Base-by-base conservation (phyloP, 1,284 basidiomycete genomes). In the Heliocybe sulcata region DNA sequence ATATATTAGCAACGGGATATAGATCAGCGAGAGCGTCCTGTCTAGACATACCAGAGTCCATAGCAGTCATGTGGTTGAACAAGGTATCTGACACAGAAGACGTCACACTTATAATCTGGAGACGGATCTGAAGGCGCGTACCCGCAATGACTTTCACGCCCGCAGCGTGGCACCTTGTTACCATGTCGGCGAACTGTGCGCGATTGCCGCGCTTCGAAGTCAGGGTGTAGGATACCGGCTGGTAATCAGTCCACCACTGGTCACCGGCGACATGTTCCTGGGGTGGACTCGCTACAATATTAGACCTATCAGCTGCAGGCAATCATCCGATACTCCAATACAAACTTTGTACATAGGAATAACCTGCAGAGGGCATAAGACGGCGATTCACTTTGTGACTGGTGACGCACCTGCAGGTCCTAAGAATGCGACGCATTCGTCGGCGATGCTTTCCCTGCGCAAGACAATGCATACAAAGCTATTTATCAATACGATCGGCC, bases 191-290 rank as follows among this genome's bases (percentile, higher is more conserved):
- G 54, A 65, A 72, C 38, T 72, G 65, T 3, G 52, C 54, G 14
- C 67, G 61, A 38, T 59, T 64, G 20, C 72, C 72, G 4, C 68
- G 65, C 59, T 72, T 73, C 25, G 65, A 67, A 10, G 60, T 66
- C 19, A 73, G 51, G 25, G 53, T 70, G 57, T 73, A 73, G 2
- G 72, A 70, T 1, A 74, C 72, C 11, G 68, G 64, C 57, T 75
- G 73, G 56, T 75, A 75, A 54, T 71, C 69, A 12, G 72, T 73
- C 68, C 70, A 74, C 72, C 72, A 74, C 59, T 72, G 67, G 11
- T 25, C n/a, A 59, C 63, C 63, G 35, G 55, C 53, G 23, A 70
- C 61, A 52, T 69, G 66, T 52, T 71, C 69, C 38, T 63, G 57
- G 4, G 68, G 54, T 1, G 69, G 68, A 57, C 65, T 69, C 25